These are phyloP conservation scores for Bryoerythrophyllum caledonicum DNA, from an alignment of 225 moss, liverwort and hornwort species.

Conservation along the genomic window DNA sequence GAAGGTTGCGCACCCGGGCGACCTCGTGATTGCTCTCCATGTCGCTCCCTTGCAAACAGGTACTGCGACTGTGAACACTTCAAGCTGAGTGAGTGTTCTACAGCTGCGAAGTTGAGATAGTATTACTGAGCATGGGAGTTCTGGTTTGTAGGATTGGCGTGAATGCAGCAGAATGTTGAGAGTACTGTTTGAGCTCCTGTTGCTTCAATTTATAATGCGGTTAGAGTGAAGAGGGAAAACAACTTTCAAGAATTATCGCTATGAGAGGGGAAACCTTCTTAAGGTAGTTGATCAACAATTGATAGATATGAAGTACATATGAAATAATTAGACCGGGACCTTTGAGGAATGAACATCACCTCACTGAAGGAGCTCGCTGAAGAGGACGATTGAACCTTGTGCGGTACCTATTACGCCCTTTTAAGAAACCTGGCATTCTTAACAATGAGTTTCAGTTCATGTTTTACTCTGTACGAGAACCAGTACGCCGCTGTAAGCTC, in stretches of 20 bases:
- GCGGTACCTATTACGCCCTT: slow-evolving; percentile 16
- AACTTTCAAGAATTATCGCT: slow-evolving; percentile 11
- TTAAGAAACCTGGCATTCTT: slow-evolving; percentile 15
- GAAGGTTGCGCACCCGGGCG: slow-evolving; percentile 64
- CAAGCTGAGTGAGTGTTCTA: background rate
- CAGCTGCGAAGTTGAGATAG: slow-evolving; percentile 9
- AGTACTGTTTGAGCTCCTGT: background rate
- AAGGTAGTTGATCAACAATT: background rate
- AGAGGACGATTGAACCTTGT: slow-evolving; percentile 12
- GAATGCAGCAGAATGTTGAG: background rate
- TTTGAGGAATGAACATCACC: background rate
- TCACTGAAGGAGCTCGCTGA: slow-evolving; percentile 15
- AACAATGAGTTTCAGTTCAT: slow-evolving; percentile 6
- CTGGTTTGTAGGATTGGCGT: background rate
- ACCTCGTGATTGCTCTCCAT: slow-evolving; percentile 65
- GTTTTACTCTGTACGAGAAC: slow-evolving; percentile 17
- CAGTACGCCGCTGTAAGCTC: background rate
- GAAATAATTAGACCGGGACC: slow-evolving; percentile 1
- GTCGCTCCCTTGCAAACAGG: slow-evolving; percentile 44
- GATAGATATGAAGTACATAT: background rate
- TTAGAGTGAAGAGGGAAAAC: slow-evolving; percentile 1
- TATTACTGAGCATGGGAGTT: slow-evolving; percentile 9
- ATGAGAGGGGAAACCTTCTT: background rate
- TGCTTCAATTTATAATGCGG: slow-evolving; percentile 9
- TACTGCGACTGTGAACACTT: slow-evolving; percentile 18